These are phyloP conservation scores for Dendrostoma leiphaemia DNA, from an alignment of 2,329 filamentous ascomycete genomes.

Conservation along the genomic window DNA sequence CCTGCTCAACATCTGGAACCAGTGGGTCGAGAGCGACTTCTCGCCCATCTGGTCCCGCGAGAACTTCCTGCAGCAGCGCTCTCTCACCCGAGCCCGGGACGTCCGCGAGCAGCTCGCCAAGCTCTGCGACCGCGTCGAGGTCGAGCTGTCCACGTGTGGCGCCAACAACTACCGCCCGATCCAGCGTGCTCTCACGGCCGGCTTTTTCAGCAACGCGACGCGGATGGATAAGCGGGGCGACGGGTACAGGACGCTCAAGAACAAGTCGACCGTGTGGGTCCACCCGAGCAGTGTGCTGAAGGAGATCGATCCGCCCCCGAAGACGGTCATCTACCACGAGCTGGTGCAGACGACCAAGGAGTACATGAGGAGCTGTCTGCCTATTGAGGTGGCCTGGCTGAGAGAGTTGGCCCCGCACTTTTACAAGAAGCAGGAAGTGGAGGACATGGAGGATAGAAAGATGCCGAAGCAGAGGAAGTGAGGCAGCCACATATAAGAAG, in stretches of 20 bases:
- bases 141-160: slow-evolving; percentile 68
- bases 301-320: slow-evolving; percentile 70
- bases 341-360: slow-evolving; percentile 82
- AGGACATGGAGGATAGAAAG: slow-evolving; percentile 78
- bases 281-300: slow-evolving; percentile 84
- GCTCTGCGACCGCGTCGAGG: slow-evolving; percentile 90
- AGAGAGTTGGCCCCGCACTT: slow-evolving; percentile 91
- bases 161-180: slow-evolving; percentile 73
- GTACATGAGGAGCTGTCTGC: slow-evolving; percentile 87
- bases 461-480: slow-evolving; percentile 31
- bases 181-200: slow-evolving; percentile 82
- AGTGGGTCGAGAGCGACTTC: slow-evolving; percentile 93
- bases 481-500: too few relatives aligned
- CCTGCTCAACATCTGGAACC: slow-evolving; percentile 89
- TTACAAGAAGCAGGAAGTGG: slow-evolving; percentile 87
- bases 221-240: slow-evolving; percentile 80
- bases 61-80: slow-evolving; percentile 90
- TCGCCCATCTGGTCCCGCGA: slow-evolving; percentile 83
- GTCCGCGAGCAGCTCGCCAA: slow-evolving; percentile 90
- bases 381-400: slow-evolving; percentile 81
- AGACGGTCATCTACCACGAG: slow-evolving; percentile 86
- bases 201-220: slow-evolving; percentile 93
- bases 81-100: slow-evolving; percentile 83
- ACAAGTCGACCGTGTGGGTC: slow-evolving; percentile 82
- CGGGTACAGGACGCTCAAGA: slow-evolving; percentile 89